Percentiles rank a stretch among this genome's conserved stretches.
phyloP scores from a whole-genome alignment of 176 grass and related monocot species.

The Oropetium thomaeum region DNA sequence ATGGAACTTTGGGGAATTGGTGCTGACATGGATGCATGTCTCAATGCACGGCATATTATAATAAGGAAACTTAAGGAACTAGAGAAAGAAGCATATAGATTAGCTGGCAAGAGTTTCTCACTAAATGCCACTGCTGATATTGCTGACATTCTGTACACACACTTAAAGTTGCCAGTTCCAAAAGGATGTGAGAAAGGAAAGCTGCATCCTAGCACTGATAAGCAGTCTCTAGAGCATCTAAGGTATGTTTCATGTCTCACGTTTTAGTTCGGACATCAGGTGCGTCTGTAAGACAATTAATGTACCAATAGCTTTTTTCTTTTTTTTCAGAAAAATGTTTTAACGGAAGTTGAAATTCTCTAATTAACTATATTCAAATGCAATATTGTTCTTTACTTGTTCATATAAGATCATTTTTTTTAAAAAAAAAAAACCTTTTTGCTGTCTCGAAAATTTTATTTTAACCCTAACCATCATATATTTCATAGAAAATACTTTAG shows the following conservation, averaged over 20 bases:
- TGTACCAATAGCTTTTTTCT: not conserved
- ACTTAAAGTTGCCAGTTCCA: conserved; percentile 76
- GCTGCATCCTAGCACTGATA: conserved; percentile 89
- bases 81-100: conserved; percentile 75
- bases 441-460: not conserved
- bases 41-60: conserved; percentile 69
- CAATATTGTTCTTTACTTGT: not conserved
- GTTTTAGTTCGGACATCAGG: not conserved
- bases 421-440: not conserved
- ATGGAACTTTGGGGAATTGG: conserved; percentile 95
- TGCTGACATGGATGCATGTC: conserved; percentile 90
- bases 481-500: too few relatives aligned
- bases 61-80: conserved; percentile 86
- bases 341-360: not conserved
- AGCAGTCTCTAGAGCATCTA: conserved; percentile 71
- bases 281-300: not conserved
- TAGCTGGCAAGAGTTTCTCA: conserved; percentile 83
- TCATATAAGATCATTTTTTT: not conserved
- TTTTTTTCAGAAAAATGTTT: not conserved
- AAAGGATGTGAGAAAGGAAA: conserved; percentile 77
- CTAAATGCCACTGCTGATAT: conserved; percentile 77
- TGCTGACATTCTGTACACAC: conserved; percentile 82
- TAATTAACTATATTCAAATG: not conserved
- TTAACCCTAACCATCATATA: not conserved
- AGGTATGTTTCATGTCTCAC: conserved; percentile 45